Percentiles rank a stretch among this genome's conserved stretches.
Conservation (phyloP, 768 basidiomycete species). For the Epithele typhae region DNA sequence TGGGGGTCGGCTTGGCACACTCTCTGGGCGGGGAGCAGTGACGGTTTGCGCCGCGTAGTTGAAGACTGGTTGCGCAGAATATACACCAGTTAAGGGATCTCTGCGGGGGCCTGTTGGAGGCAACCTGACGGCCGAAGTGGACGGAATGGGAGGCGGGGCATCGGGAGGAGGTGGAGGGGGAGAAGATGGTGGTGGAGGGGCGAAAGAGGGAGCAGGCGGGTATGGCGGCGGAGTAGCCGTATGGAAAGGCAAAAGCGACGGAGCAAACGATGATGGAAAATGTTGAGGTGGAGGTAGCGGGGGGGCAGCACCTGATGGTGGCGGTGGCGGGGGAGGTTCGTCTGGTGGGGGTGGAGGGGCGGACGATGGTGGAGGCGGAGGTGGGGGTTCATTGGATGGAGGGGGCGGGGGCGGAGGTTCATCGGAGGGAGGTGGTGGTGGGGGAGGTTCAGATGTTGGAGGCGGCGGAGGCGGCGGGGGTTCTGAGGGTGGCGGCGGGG, state of each 20-base stretch:
- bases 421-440: constrained; percentile 20
- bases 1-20: constrained; percentile 6
- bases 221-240: constrained; percentile 24
- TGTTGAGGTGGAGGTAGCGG: constrained; percentile 19
- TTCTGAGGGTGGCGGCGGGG: constrained; percentile 24
- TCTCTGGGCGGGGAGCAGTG: constrained; percentile 4
- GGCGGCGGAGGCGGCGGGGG: constrained; percentile 25
- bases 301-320: constrained; percentile 21
- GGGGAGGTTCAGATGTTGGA: constrained; percentile 21
- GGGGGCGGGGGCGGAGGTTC: constrained; percentile 24
- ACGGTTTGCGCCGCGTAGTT: constrained; percentile 20
- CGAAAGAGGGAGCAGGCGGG: constrained; percentile 16
- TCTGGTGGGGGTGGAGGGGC: constrained; percentile 19
- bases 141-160: constrained; percentile 9
- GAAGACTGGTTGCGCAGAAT: background rate
- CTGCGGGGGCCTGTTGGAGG: constrained; percentile 10
- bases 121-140: constrained; percentile 4
- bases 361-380: constrained; percentile 14
- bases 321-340: constrained; percentile 5
- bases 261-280: constrained; percentile 11
- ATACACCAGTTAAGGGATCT: background rate
- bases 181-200: constrained; percentile 24
- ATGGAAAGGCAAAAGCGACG: constrained; percentile 17
- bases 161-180: constrained; percentile 17
- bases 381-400: constrained; percentile 19